Percentiles rank a stretch among this genome's conserved stretches.
Evolutionary conservation across 495 filamentous ascomycete species (phyloP).

Genomic region (Penicillium crystallinum): DNA sequence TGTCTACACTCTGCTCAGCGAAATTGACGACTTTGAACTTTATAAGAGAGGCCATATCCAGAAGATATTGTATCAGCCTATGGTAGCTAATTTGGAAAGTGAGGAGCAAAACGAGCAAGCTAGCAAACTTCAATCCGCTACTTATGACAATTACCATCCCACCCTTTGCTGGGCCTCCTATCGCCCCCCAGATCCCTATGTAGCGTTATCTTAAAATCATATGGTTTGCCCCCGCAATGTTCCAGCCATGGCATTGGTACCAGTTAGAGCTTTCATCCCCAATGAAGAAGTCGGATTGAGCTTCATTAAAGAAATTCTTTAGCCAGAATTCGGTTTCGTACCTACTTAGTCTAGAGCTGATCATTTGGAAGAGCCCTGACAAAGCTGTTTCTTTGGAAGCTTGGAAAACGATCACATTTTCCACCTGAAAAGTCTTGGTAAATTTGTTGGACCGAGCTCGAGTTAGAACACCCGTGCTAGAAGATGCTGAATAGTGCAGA

Average conservation of each 20-base stretch:
- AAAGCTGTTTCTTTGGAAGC: neutral
- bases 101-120: neutral
- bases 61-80: no score
- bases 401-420: neutral
- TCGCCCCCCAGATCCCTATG: neutral
- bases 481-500: neutral
- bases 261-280: conserved; percentile 1
- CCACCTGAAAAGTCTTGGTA: conserved; percentile 1
- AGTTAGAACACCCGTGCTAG: conserved; percentile 1
- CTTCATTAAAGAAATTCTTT: neutral
- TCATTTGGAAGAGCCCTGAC: neutral
- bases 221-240: neutral
- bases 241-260: conserved; percentile 5
- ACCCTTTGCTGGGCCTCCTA: conserved; percentile 5
- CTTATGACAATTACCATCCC: neutral
- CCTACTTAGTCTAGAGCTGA: neutral
- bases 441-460: neutral
- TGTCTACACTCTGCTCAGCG: no score
- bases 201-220: neutral
- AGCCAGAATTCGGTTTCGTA: conserved; percentile 2
- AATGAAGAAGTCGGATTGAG: conserved; percentile 1
- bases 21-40: no score
- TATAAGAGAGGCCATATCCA: no score
- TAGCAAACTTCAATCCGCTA: neutral
- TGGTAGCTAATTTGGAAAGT: no score